phyloP scores from a whole-genome alignment of 257 asterid genomes.

The Mentha longifolia region DNA sequence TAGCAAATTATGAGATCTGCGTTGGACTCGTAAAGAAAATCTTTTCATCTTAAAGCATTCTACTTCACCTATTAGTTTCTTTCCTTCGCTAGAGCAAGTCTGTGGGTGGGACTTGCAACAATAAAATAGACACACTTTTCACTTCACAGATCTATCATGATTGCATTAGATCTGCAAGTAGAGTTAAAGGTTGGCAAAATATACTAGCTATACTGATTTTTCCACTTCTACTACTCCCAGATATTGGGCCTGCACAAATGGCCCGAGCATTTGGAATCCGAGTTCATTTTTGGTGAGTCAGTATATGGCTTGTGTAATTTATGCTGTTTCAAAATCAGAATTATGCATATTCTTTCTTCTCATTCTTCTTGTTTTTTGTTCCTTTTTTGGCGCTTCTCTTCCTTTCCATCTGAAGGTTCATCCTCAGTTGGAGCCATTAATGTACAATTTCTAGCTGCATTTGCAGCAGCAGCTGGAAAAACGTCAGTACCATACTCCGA shows the following conservation, averaged over 20 bases:
- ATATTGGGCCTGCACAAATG: constrained; percentile 77
- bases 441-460: constrained; percentile 86
- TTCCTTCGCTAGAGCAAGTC: background rate
- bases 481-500: constrained; percentile 61
- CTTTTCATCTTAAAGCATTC: constrained; percentile 17
- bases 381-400: too few species aligned
- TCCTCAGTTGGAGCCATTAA: constrained; percentile 82
- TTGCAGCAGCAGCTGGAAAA: constrained; percentile 93
- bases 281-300: constrained; percentile 69
- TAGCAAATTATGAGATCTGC: constrained; percentile 14
- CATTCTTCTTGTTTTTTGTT: background rate
- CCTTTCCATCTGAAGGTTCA: constrained; percentile 53
- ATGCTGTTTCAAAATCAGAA: constrained; percentile 17
- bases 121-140: constrained; percentile 4
- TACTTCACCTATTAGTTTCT: constrained; percentile 10
- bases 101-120: background rate
- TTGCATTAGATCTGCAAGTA: constrained; percentile 13
- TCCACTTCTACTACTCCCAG: constrained; percentile 45
- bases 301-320: constrained; percentile 31
- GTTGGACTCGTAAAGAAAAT: constrained; percentile 1
- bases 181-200: constrained; percentile 17
- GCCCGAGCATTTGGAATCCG: constrained; percentile 90
- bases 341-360: constrained; percentile 1
- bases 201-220: constrained; percentile 34
- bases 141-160: constrained; percentile 1